These are phyloP conservation scores for Starmerella roubikii DNA, from an alignment of 805 yeast species.

Conservation along the genomic window DNA sequence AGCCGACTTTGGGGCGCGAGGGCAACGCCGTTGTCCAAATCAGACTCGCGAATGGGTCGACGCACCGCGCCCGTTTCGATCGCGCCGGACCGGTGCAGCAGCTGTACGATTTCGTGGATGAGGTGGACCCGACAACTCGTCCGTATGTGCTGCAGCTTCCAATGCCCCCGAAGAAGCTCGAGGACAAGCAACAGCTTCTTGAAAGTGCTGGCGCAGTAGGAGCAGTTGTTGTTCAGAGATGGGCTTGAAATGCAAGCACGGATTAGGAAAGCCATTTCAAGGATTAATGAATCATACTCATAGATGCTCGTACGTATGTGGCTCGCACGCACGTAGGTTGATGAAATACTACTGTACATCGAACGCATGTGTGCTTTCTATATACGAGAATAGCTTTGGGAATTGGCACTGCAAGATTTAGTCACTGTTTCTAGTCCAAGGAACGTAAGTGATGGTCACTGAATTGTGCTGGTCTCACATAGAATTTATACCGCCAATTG, in stretches of 20 bases:
- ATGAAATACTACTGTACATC: too few relatives aligned
- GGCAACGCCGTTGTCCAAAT: constrained; percentile 74
- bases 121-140: constrained; percentile 26
- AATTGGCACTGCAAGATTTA: too few relatives aligned
- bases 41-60: constrained; percentile 61
- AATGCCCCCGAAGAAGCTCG: constrained; percentile 67
- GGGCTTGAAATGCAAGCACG: not conserved
- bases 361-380: too few relatives aligned
- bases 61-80: constrained; percentile 46
- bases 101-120: constrained; percentile 56
- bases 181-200: constrained; percentile 42
- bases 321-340: too few relatives aligned
- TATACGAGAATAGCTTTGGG: too few relatives aligned
- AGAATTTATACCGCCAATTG: too few relatives aligned
- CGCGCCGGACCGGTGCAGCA: constrained; percentile 49
- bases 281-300: too few relatives aligned
- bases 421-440: too few relatives aligned
- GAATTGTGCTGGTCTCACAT: too few relatives aligned
- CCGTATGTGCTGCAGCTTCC: constrained; percentile 59
- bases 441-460: too few relatives aligned
- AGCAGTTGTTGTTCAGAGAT: constrained; percentile 61
- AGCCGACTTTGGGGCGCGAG: constrained; percentile 15
- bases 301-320: too few relatives aligned
- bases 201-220: constrained; percentile 64
- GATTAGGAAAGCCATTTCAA: too few relatives aligned